Conservation (phyloP, 768 basidiomycete species). For the Russula abietina region DNA sequence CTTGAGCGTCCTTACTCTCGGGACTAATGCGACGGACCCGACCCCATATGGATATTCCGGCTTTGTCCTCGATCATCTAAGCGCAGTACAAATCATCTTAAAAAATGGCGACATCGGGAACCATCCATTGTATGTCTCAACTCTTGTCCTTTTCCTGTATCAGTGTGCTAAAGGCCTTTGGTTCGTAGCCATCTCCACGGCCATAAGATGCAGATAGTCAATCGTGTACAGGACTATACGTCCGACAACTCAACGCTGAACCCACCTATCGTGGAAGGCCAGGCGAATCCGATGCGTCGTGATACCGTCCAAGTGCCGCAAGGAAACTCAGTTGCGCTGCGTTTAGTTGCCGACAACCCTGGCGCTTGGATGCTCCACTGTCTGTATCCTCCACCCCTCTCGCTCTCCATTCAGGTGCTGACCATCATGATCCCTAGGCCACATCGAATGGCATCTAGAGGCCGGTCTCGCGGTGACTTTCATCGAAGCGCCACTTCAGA, state of each 20-base stretch:
- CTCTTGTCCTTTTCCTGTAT: conserved; percentile 11
- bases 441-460: conserved; percentile 84
- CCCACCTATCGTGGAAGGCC: conserved; percentile 71
- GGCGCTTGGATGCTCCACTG: conserved; percentile 86
- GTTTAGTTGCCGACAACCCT: conserved; percentile 86
- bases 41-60: conserved; percentile 75
- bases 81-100: conserved; percentile 72
- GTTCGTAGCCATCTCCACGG: conserved; percentile 78
- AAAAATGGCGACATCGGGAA: conserved; percentile 67
- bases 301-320: conserved; percentile 81
- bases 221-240: conserved; percentile 61
- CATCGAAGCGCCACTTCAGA: conserved; percentile 70
- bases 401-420: background rate
- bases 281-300: conserved; percentile 84
- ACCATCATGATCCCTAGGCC: conserved; percentile 40
- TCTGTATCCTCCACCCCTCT: conserved; percentile 35
- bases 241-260: conserved; percentile 72
- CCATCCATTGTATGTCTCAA: conserved; percentile 70
- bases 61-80: conserved; percentile 67
- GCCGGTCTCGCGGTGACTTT: conserved; percentile 80
- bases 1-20: conserved; percentile 72
- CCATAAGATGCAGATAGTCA: conserved; percentile 78
- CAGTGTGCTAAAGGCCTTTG: background rate
- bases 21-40: conserved; percentile 57
- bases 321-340: conserved; percentile 60